phyloP scores from a whole-genome alignment of 139 green algal species.

The Chlorella sp. region DNA sequence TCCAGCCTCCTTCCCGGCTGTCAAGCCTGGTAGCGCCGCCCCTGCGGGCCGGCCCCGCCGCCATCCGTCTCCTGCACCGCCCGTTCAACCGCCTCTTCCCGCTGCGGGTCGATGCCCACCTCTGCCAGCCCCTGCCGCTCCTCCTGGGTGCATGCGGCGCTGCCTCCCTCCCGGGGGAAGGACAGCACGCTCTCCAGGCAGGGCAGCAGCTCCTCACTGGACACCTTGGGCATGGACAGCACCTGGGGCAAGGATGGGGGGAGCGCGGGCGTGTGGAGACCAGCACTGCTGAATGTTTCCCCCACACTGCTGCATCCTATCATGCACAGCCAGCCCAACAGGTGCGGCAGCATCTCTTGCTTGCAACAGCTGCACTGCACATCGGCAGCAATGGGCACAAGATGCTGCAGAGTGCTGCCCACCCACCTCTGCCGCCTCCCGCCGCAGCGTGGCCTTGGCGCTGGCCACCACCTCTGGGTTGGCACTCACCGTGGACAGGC shows the following conservation, averaged over 20 bases:
- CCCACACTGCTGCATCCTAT: too few species aligned
- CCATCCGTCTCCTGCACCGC: too few species aligned
- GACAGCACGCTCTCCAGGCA: conserved; percentile 25
- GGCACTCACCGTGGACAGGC: neutral
- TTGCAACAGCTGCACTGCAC: neutral
- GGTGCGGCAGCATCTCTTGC: too few species aligned
- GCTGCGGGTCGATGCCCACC: neutral
- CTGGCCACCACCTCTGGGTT: neutral
- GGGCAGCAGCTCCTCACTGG: conserved; percentile 23
- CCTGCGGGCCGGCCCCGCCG: too few species aligned
- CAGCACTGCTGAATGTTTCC: too few species aligned
- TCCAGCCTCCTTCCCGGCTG: too few species aligned
- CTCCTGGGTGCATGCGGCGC: neutral
- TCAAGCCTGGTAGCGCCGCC: too few species aligned
- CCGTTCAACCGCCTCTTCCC: neutral
- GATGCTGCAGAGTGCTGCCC: neutral
- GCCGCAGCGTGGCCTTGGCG: conserved; percentile 12
- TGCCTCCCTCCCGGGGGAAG: neutral
- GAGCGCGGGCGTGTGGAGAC: too few species aligned
- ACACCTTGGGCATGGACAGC: neutral
- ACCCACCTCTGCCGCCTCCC: conserved; percentile 10
- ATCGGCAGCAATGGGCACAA: neutral
- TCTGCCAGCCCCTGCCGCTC: neutral
- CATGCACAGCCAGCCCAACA: too few species aligned
- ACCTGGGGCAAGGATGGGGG: too few species aligned